A percentile compares a stretch with the other conserved stretches of the same genome.
phyloP scores from a whole-genome alignment of 176 grass and related monocot species.

The Themeda triandra region DNA sequence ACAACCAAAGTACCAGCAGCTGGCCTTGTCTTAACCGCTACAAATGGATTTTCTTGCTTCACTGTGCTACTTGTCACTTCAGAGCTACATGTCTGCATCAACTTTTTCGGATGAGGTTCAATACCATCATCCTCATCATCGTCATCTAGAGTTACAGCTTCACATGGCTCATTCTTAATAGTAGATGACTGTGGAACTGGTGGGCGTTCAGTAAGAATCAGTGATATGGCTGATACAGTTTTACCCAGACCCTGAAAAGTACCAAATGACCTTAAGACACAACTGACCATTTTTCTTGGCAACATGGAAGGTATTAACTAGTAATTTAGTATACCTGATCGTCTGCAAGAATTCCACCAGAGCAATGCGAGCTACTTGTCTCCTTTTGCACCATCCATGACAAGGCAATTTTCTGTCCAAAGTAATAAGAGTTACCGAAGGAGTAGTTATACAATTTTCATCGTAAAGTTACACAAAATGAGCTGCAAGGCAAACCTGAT shows the following conservation, averaged over 20 bases:
- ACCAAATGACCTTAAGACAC: conserved; percentile 29
- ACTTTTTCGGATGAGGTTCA: conserved; percentile 46
- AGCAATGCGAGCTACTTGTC: conserved; percentile 59
- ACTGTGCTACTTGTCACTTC: conserved; percentile 21
- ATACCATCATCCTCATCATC: conserved; percentile 56
- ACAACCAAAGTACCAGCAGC: conserved; percentile 98
- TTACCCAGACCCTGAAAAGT: conserved; percentile 88
- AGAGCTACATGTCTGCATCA: conserved; percentile 21
- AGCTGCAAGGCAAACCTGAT: conserved; percentile 56
- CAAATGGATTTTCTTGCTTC: conserved; percentile 42
- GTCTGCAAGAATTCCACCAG: conserved; percentile 98
- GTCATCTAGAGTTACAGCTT: conserved; percentile 86
- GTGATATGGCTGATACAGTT: conserved; percentile 92
- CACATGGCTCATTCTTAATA: conserved; percentile 52
- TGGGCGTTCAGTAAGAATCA: conserved; percentile 87
- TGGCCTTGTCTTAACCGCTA: conserved; percentile 54
- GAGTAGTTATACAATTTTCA: conserved; percentile 11
- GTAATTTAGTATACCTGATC: conserved; percentile 65
- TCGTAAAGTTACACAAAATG: conserved; percentile 9
- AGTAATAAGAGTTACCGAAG: conserved; percentile 32
- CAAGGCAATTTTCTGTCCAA: conserved; percentile 83
- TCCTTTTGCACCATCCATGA: conserved; percentile 99
- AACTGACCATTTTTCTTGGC: conserved; percentile 7
- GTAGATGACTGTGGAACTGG: conserved; percentile 41
- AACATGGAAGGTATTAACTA: not conserved